Percentiles rank a stretch among this genome's conserved stretches.
Conservation (phyloP, 2,329 filamentous ascomycete genomes). For the Sclerotinia glacialis region DNA sequence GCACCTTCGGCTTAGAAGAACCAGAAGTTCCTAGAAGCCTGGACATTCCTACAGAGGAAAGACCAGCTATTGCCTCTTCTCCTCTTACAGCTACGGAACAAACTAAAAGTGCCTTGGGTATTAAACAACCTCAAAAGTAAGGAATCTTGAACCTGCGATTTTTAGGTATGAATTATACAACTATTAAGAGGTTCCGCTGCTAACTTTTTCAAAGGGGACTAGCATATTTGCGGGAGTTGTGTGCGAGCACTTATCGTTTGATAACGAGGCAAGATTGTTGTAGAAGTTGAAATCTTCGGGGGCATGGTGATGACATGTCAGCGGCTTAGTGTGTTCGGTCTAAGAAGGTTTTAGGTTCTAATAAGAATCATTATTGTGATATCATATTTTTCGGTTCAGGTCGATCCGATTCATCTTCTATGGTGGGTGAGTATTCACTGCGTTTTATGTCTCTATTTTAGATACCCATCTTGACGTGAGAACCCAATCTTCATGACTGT, state of each 20-base stretch:
- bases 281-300: not conserved
- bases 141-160: not conserved
- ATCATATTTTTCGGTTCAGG: not conserved
- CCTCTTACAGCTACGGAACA: not conserved
- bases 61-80: too few relatives aligned
- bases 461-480: not conserved
- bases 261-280: not conserved
- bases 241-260: not conserved
- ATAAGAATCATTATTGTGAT: not conserved
- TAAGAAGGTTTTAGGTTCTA: not conserved
- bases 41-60: not conserved
- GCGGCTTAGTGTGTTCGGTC: not conserved
- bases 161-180: not conserved
- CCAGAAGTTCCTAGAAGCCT: not conserved
- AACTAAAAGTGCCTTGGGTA: not conserved
- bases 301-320: not conserved
- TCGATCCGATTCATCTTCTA: not conserved
- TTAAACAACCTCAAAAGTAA: conserved; percentile 4
- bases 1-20: not conserved
- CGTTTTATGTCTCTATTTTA: not conserved
- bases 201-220: not conserved
- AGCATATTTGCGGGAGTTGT: not conserved
- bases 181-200: not conserved
- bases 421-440: not conserved
- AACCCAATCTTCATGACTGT: not conserved